These are phyloP conservation scores for Tuber borchii DNA, from an alignment of 495 filamentous ascomycete species.

Conservation along the genomic window DNA sequence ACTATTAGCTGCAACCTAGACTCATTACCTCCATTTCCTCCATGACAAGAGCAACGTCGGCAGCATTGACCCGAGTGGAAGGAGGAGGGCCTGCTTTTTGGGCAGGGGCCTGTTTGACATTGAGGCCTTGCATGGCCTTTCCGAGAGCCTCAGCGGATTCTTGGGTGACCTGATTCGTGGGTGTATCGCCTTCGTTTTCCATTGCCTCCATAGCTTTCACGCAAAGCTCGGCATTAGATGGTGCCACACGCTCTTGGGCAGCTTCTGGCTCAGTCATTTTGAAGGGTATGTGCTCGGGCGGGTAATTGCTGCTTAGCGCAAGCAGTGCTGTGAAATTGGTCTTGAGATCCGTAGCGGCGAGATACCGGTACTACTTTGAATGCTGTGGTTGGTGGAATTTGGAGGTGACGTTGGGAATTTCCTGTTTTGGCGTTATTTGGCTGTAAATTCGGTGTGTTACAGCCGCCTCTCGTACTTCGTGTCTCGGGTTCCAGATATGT, in stretches of 20 bases:
- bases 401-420: slow-evolving; percentile 14
- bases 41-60: slow-evolving; percentile 51
- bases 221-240: slow-evolving; percentile 68
- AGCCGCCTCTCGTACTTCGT: not conserved
- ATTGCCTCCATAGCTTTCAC: slow-evolving; percentile 86
- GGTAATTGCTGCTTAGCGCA: slow-evolving; percentile 51
- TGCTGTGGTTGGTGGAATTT: not conserved
- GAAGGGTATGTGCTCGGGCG: slow-evolving; percentile 52
- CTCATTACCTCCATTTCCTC: slow-evolving; percentile 34
- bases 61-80: slow-evolving; percentile 58
- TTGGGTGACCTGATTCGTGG: slow-evolving; percentile 48
- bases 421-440: slow-evolving; percentile 13
- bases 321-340: slow-evolving; percentile 44
- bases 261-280: slow-evolving; percentile 58
- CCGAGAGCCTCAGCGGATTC: slow-evolving; percentile 76
- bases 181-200: slow-evolving; percentile 70
- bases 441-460: not conserved
- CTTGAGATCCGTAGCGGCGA: slow-evolving; percentile 44
- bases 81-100: slow-evolving; percentile 37
- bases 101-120: slow-evolving; percentile 34
- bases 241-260: slow-evolving; percentile 55
- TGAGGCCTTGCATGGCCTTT: slow-evolving; percentile 64
- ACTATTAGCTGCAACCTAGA: not conserved
- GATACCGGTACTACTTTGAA: not conserved
- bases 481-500: not conserved